Percentiles rank a stretch among this genome's conserved stretches.
Conservation (phyloP, 306 rosid species). For the Canavalia gladiata region DNA sequence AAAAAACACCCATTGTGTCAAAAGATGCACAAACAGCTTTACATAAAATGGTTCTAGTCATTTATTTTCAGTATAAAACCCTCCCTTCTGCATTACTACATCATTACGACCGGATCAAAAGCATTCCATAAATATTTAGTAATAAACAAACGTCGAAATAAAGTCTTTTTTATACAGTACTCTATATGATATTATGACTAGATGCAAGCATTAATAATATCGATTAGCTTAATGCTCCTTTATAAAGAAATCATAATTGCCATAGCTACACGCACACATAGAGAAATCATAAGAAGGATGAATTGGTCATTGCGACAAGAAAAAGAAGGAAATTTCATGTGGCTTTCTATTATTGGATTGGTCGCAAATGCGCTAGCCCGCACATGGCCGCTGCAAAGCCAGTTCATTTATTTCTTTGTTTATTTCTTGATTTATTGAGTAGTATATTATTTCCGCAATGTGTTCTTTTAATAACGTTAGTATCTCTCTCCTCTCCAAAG, state of each 20-base stretch:
- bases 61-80: too few relatives aligned
- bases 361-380: constrained; percentile 2
- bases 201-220: not conserved
- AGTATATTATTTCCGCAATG: not conserved
- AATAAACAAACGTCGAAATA: not conserved
- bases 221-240: not conserved
- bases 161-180: not conserved
- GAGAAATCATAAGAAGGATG: not conserved
- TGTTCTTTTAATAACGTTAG: too few relatives aligned
- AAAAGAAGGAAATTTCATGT: constrained; percentile 42
- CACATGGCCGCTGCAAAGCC: constrained; percentile 49
- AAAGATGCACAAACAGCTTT: too few relatives aligned
- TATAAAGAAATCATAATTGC: not conserved
- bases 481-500: too few relatives aligned
- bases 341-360: constrained; percentile 47
- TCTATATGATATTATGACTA: not conserved
- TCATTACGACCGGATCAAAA: too few relatives aligned
- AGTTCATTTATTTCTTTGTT: constrained; percentile 34
- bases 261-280: not conserved
- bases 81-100: too few relatives aligned
- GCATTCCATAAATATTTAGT: not conserved
- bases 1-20: too few relatives aligned
- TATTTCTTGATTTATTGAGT: not conserved
- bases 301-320: constrained; percentile 1
- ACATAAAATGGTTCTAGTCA: too few relatives aligned